Evolutionary conservation across 805 yeast genomes (phyloP), one percentile per base, ranked within the genome.

Genomic region (Metschnikowia similis): DNA sequence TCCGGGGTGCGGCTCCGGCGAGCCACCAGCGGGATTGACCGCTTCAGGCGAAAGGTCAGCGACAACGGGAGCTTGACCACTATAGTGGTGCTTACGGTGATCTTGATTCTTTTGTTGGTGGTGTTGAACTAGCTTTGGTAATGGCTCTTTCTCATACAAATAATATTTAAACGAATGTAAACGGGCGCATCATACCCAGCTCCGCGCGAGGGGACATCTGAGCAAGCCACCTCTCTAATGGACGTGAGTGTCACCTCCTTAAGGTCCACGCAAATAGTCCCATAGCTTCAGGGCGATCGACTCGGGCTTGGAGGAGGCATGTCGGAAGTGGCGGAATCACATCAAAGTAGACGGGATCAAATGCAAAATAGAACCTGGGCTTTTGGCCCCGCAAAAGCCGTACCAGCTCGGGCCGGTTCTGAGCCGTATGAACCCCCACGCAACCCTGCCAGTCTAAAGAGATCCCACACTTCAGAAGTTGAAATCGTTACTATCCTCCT

Each of bases 11-110:
- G 70, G 44, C 55, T 74, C n/a, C 61, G 61, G 48, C 60, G 61
- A 9, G 75, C 76, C 8, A 58, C 63, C 11, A 54, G 57, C 44
- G 57, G 69, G 26, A 56, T 74, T 28, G 57, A 56, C 26, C 61
- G 61, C 26, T 74, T 73, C 53, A 56, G 73, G 35, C 48, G 62
- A n/a, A 63, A 54, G 50, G 66, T 66, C 8, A 63, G 62, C 35
- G 78, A 74, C 48, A 74, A 74, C 50, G 78, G 78, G 3, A 71
- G 76, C 45, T 57, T 74, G 56, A 66, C 67, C 11, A 74, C 78
- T 1, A 74, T 74, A 14, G 56, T 71, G 21, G 65, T 67, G n/a
- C 62, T 74, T 42, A 70, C 76, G 37, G 64, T 72, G 21, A 71
- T 74, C 30, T 58, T 74, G 41, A 66, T 74, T 11, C 56, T 71